These are phyloP conservation scores for Blastocystis sp. DNA, from an alignment of 352 stramenopile species.

Conservation along the genomic window DNA sequence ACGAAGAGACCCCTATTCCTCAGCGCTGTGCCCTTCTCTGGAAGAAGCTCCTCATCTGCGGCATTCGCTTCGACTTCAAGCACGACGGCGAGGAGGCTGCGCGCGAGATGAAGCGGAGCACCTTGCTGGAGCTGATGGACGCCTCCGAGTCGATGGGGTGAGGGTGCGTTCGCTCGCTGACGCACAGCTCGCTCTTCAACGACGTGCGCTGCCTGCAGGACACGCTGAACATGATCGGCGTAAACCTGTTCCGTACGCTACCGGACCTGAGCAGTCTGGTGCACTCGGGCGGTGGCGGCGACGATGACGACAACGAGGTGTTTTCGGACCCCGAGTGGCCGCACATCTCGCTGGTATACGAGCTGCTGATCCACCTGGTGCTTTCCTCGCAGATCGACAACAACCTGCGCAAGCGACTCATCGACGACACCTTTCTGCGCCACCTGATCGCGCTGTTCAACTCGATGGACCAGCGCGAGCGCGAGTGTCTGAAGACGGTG, in stretches of 20 bases:
- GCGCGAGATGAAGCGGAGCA: constrained; percentile 91
- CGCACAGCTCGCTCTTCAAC: constrained; percentile 61
- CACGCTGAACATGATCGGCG: constrained; percentile 72
- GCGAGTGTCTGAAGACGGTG: constrained; percentile 98
- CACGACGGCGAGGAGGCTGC: constrained; percentile 46
- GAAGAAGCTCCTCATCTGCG: constrained; percentile 55
- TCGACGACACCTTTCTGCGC: constrained; percentile 90
- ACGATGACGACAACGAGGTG: constrained; percentile 93
- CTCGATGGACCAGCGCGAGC: constrained; percentile 88
- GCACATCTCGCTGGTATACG: constrained; percentile 93
- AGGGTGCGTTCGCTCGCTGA: constrained; percentile 70
- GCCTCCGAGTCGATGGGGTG: constrained; percentile 90
- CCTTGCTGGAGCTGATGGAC: constrained; percentile 93
- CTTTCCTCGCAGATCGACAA: constrained; percentile 88
- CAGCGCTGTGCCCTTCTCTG: constrained; percentile 46
- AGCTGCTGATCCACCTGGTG: constrained; percentile 96
- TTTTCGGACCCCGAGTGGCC: constrained; percentile 89
- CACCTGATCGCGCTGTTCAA: constrained; percentile 86
- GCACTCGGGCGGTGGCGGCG: constrained; percentile 91
- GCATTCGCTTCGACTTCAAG: constrained; percentile 55
- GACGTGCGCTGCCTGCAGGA: constrained; percentile 43
- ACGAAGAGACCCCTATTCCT: not conserved
- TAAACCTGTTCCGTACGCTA: constrained; percentile 85
- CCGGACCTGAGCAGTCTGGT: constrained; percentile 59
- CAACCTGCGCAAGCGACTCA: constrained; percentile 83